Evolutionary conservation across 2,329 filamentous ascomycete genomes (phyloP), one percentile per base, ranked within the genome.

Genomic region (Talaromyces verruculosus): DNA sequence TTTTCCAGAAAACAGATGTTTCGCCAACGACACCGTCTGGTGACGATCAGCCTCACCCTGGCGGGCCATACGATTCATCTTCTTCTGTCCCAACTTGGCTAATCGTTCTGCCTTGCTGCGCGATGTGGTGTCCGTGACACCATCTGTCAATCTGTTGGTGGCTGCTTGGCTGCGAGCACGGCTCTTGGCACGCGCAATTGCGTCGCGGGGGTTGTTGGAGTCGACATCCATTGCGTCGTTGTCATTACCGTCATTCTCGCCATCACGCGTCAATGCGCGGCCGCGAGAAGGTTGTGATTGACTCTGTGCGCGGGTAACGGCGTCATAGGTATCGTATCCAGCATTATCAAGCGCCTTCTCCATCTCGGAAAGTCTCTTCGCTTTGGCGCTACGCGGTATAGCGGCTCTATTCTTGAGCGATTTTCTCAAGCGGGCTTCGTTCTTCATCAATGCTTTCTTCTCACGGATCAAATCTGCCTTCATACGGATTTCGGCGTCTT

Each of bases 1-100:
- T 86, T 98, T 99, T 74, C 95, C 95, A 68, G 91, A 85, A 77
- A 92, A 88, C 87, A 99, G 84, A 83, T 98, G 95, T 83, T 96
- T 99, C 69, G 89, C 87, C 80, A 96, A 81, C 63, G 91, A 86
- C 43, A 91, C 91, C 65, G 89, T 89, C 68, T 88, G 88, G 82
- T 98, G 94, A 77, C 96, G 88, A 85, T 99, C 95, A 68, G 90
- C 93, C 84, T 99, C 95, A 84, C 95, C 95, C 85, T 96, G 92
- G 79, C 93, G 89, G 53, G 95, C 95, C 90, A 96, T 95, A 70
- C 94, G 88, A 84, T 99, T 99, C 93, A 96, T 97, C 87, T 93
- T 94, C 86, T 94, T 93, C 89, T 99, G 96, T 74, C 89, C 86
- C 77, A 99, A 82, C 86, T 97, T 98, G 76, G 88, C 86, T 77